Conservation (phyloP, 2,329 filamentous ascomycete genomes). For the Daldinia sp. region DNA sequence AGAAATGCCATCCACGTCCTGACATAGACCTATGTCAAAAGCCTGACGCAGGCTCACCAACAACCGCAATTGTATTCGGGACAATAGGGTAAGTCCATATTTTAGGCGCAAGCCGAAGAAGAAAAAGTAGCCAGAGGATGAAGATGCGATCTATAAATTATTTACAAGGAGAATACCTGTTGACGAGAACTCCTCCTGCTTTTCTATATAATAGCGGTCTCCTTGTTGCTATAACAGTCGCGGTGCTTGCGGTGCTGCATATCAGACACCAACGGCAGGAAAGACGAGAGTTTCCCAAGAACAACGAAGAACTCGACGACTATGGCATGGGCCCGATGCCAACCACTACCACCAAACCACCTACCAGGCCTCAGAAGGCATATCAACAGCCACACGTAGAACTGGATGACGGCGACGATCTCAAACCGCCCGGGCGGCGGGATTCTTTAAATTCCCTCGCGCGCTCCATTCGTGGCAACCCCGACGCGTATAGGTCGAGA, state of each 20-base stretch:
- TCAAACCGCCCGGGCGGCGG: conserved; percentile 18
- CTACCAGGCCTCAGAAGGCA: conserved; percentile 28
- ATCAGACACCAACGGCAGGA: conserved; percentile 40
- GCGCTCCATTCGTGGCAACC: conserved; percentile 27
- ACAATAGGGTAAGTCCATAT: conserved; percentile 38
- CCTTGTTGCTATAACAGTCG: conserved; percentile 32
- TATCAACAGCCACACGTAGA: conserved; percentile 28
- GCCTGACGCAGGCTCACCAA: conserved; percentile 31
- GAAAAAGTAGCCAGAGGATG: not conserved
- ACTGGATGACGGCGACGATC: conserved; percentile 6
- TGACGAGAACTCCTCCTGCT: not conserved
- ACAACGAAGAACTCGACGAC: conserved; percentile 46
- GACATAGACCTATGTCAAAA: conserved; percentile 46
- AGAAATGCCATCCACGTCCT: conserved; percentile 40
- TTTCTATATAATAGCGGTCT: conserved; percentile 32
- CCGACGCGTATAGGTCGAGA: conserved; percentile 22
- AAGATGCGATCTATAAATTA: not conserved
- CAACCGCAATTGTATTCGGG: conserved; percentile 39
- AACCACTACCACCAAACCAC: conserved; percentile 5
- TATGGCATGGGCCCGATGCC: conserved; percentile 40
- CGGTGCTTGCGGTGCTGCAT: conserved; percentile 40
- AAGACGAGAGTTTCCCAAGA: conserved; percentile 43
- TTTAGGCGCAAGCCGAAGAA: not conserved
- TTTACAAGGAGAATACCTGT: not conserved
- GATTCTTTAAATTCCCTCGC: conserved; percentile 30